phyloP scores from a whole-genome alignment of 257 asterid genomes.

The Nemophila menziesii region DNA sequence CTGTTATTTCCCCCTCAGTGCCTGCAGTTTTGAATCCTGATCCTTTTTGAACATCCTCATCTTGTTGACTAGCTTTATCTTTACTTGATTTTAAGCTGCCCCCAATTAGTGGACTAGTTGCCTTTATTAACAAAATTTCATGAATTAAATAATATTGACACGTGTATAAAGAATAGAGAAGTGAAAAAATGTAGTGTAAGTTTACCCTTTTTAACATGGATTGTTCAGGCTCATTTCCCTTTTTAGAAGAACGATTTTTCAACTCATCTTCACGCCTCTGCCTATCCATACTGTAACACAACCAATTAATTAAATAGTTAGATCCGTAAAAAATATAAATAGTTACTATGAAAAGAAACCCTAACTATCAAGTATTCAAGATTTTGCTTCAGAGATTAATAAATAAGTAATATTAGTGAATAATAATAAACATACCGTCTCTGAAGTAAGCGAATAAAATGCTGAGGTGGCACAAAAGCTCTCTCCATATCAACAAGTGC shows the following conservation, averaged over 20 bases:
- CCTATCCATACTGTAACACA: constrained; percentile 76
- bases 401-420: not conserved
- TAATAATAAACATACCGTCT: constrained; percentile 46
- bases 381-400: not conserved
- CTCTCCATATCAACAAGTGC: constrained; percentile 99
- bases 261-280: constrained; percentile 94
- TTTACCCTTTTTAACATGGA: constrained; percentile 64
- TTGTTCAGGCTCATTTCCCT: constrained; percentile 71
- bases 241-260: constrained; percentile 76
- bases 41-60: constrained; percentile 69
- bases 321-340: not conserved
- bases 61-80: constrained; percentile 67
- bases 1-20: constrained; percentile 92
- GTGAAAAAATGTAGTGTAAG: not conserved
- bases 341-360: too few species aligned
- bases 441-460: constrained; percentile 89
- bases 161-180: too few species aligned
- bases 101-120: constrained; percentile 89
- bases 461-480: constrained; percentile 97
- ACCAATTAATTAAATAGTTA: constrained; percentile 16
- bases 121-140: too few species aligned
- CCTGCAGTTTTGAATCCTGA: constrained; percentile 77
- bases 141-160: too few species aligned
- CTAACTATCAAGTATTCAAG: not conserved
- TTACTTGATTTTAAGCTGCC: constrained; percentile 78